Evolutionary conservation across 208 protist species (phyloP).

Genomic region (Leishmania turanica): DNA sequence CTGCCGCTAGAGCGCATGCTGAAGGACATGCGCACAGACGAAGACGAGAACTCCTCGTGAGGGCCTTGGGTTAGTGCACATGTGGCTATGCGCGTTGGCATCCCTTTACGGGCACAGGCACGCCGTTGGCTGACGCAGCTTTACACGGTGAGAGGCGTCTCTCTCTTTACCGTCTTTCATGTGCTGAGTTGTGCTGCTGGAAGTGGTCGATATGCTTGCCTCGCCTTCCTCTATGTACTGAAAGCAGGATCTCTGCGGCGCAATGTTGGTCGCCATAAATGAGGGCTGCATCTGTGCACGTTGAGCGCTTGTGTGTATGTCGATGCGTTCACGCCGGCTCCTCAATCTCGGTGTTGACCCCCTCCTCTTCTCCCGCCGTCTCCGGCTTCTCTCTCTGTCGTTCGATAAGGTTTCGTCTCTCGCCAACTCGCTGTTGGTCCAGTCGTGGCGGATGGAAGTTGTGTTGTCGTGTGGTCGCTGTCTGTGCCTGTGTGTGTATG

Average conservation of each 20-base stretch:
- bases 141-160: neutral
- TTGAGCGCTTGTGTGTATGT: no score
- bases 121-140: neutral
- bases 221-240: neutral
- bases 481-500: neutral
- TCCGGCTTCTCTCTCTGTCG: neutral
- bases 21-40: slow-evolving; percentile 63
- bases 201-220: neutral
- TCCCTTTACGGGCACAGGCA: neutral
- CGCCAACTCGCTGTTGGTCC: no score
- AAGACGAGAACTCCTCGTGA: slow-evolving; percentile 34
- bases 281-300: neutral
- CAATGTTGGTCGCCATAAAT: neutral
- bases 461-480: neutral
- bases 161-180: neutral
- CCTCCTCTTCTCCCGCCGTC: no score
- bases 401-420: no score
- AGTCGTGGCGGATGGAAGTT: neutral
- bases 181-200: neutral
- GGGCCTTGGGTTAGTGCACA: neutral
- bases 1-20: slow-evolving; percentile 68
- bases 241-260: neutral
- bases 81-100: neutral
- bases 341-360: no score
- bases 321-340: no score